Base-by-base conservation (phyloP, 2,329 filamentous ascomycete species). In the Gaeumannomyces sp. region DNA sequence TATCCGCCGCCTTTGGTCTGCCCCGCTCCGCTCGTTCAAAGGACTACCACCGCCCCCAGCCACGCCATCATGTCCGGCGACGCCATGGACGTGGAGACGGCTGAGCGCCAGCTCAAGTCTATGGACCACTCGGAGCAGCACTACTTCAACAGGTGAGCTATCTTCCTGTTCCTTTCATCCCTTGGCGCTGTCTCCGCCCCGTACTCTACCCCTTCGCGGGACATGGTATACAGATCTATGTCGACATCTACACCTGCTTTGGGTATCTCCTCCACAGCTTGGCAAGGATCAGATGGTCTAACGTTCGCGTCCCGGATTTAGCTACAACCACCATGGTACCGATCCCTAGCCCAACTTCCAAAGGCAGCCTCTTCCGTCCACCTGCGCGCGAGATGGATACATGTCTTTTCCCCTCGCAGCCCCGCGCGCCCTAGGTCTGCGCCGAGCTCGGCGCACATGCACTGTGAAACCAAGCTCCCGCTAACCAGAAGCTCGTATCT, bases 311-410 rank as follows among this genome's bases (percentile, higher is more conserved):
- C 6, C 22, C 45, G 22, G 22, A n/a, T 53, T 25, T 77, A 97
- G 93, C 79, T 98, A 98, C 79, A 96, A 98, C 78, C 95, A 98
- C 80, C 94, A 98, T 85, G 94, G 93, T 93, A 88, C 77, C 81
- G 63, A 53, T 11, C 45, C 45, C 45, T 53, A 53, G 8, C 45
- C 45, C 19, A 53, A 22, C 45, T 25, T 25, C 45, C 45, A 22
- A 5, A 53, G 8, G 22, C 45, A 22, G 19, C 38, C 16, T 8
- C 38, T 19, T 22, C 38, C 38, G 16, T 22, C 38, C 38, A 19
- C 19, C 16, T 8, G 38, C 19, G 38, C 38, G 19, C 19, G 38
- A 50, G 38, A 50, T 50, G 16, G 38, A 45, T 16, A 16, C 7
- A 45, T 45, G 14, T 6, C 16, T 50, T 22, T 22, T 50, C 8